Base-by-base conservation (phyloP, 352 stramenopile species). In the Phytopythium kandeliae region DNA sequence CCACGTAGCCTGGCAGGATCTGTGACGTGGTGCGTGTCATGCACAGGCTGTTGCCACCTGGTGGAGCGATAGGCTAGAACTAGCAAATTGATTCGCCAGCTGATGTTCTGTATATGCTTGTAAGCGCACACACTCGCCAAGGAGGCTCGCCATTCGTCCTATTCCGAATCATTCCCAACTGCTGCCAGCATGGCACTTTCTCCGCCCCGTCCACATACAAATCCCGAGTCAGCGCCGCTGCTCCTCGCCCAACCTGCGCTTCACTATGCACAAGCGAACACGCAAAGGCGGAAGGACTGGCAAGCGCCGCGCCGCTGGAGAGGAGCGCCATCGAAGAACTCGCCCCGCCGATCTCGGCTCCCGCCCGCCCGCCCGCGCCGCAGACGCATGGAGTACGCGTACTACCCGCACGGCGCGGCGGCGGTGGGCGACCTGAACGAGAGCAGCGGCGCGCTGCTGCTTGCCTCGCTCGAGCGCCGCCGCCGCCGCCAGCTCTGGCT, bases 401-500 rank as follows among this genome's bases (percentile, higher is more conserved):
- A 52, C 46, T 52, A 51, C 45, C 19, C 38, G 38, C 38, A 34
- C 45, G 45, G 30, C n/a, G 26, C 33, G 46, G 46, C 46, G 46
- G 46, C 46, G 31, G 46, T 52, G 19, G 46, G 46, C 46, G 46
- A 52, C 46, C 31, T 52, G 31, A 52, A 52, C 30, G 46, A 52
- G 33, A 52, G 46, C 46, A 43, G 31, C 46, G 46, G 46, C 46
- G 46, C 46, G 30, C 46, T 52, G 46, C 46, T 52, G 31, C 31
- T 52, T 19, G 46, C 46, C 2, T 52, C 46, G 46, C 46, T 52
- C n/a, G 46, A 52, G 21, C 22, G 22, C 7, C 31, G 46, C 16
- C 46, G 46, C 12, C 46, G 46, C 3, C 46, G 31, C 33, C 59
- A 55, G 22, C 34, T 66, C 37, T 69, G 64, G 57, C 44, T 73